Conservation (phyloP, 1,139 yeast species). For the Pichia inconspicua region DNA sequence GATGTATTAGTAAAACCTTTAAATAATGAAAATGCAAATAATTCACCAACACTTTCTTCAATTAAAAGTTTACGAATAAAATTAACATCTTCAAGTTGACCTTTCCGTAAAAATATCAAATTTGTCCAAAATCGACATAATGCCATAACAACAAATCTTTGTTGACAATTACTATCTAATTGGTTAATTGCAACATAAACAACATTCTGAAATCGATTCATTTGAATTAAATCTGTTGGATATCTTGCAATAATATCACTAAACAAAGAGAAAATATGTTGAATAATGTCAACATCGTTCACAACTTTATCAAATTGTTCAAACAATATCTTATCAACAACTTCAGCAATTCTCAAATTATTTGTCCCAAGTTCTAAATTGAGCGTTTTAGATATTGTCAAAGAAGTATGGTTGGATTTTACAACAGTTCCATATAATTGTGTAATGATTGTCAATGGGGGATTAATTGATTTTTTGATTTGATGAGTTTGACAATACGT, state of each 20-base stretch:
- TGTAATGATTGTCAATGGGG: constrained; percentile 6
- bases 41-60: constrained; percentile 33
- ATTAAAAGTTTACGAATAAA: constrained; percentile 31
- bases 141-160: constrained; percentile 58
- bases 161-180: constrained; percentile 40
- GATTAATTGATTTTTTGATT: neutral
- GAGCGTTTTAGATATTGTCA: constrained; percentile 24
- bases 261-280: constrained; percentile 37
- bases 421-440: constrained; percentile 9
- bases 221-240: constrained; percentile 43
- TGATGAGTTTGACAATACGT: constrained; percentile 5
- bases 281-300: constrained; percentile 47
- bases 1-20: constrained; percentile 37
- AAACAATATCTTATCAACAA: constrained; percentile 26
- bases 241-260: constrained; percentile 40
- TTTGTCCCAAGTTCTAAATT: constrained; percentile 4
- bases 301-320: constrained; percentile 30
- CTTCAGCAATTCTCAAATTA: constrained; percentile 7
- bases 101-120: constrained; percentile 46
- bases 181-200: constrained; percentile 38
- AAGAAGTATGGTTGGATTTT: constrained; percentile 5
- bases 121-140: constrained; percentile 60
- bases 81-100: constrained; percentile 41
- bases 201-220: constrained; percentile 31
- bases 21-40: constrained; percentile 30